A percentile compares a stretch with the other conserved stretches of the same genome.
phyloP scores from a whole-genome alignment of 1,284 basidiomycete species.

The Fomitiporia mediterranea region DNA sequence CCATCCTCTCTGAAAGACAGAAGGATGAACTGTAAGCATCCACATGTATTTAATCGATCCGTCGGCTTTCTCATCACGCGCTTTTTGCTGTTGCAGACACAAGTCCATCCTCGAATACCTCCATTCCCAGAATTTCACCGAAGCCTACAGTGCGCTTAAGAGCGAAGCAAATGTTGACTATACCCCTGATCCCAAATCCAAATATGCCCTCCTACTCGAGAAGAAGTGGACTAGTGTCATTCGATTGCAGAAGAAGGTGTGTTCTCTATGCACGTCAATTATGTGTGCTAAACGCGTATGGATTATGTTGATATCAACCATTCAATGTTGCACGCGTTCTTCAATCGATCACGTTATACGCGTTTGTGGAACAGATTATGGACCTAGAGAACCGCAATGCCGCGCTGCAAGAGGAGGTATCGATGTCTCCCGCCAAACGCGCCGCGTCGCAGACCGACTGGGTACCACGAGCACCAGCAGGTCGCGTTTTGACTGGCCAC shows the following conservation, averaged over 20 bases:
- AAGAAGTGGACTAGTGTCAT: slow-evolving; percentile 86
- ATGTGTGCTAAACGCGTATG: background rate
- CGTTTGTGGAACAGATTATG: slow-evolving; percentile 48
- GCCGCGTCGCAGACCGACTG: slow-evolving; percentile 47
- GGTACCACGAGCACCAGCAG: slow-evolving; percentile 61
- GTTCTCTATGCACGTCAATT: slow-evolving; percentile 20
- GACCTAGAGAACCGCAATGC: slow-evolving; percentile 67
- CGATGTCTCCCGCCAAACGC: slow-evolving; percentile 35
- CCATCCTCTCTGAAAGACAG: slow-evolving; percentile 48
- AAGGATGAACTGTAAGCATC: slow-evolving; percentile 54
- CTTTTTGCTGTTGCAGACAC: slow-evolving; percentile 35
- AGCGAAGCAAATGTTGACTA: slow-evolving; percentile 48
- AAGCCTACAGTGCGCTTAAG: slow-evolving; percentile 44
- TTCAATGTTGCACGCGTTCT: slow-evolving; percentile 1
- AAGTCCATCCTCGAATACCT: slow-evolving; percentile 63
- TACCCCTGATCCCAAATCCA: slow-evolving; percentile 56
- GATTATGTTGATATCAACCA: background rate
- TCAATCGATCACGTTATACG: background rate
- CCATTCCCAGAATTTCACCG: slow-evolving; percentile 41
- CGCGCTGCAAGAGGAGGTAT: slow-evolving; percentile 58
- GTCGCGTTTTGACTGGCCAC: slow-evolving; percentile 63
- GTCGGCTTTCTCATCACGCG: background rate
- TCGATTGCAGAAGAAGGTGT: slow-evolving; percentile 74
- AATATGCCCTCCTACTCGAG: slow-evolving; percentile 62
- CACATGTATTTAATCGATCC: background rate